phyloP scores from a whole-genome alignment of 2,329 filamentous ascomycete genomes.

The Gnomoniopsis smithogilvyi region DNA sequence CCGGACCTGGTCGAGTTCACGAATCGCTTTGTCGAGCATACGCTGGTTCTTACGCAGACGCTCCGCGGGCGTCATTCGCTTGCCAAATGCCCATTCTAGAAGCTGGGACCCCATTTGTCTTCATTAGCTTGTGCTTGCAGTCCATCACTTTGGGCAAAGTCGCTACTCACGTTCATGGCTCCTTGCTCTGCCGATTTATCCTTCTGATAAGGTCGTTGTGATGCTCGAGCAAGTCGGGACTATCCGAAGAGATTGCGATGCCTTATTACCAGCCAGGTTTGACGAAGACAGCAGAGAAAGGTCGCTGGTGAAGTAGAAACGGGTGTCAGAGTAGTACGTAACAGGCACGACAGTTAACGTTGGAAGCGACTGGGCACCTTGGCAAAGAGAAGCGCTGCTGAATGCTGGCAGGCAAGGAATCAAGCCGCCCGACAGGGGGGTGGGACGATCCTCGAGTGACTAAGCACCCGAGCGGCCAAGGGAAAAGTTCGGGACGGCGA shows the following conservation, averaged over 20 bases:
- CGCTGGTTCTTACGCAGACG: slow-evolving; percentile 91
- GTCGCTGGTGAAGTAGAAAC: neutral
- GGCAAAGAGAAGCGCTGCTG: neutral
- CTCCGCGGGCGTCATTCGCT: slow-evolving; percentile 96
- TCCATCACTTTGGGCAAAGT: neutral
- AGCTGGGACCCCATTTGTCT: slow-evolving; percentile 55
- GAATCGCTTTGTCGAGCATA: slow-evolving; percentile 94
- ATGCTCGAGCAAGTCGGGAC: slow-evolving; percentile 1
- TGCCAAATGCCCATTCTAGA: slow-evolving; percentile 98
- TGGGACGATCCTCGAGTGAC: too few relatives aligned
- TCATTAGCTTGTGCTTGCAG: slow-evolving; percentile 18
- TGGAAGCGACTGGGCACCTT: neutral
- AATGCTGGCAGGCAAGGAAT: too few relatives aligned
- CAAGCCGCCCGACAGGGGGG: too few relatives aligned
- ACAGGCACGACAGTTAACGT: neutral
- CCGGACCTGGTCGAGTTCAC: slow-evolving; percentile 91
- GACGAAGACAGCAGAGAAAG: neutral
- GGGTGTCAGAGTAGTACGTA: neutral
- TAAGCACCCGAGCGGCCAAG: too few relatives aligned
- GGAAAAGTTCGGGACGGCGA: too few relatives aligned
- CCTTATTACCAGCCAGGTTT: neutral
- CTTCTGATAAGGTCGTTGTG: slow-evolving; percentile 9
- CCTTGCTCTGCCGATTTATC: slow-evolving; percentile 18
- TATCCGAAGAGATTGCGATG: neutral
- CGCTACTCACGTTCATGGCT: slow-evolving; percentile 51